Evolutionary conservation across 83 land plant genomes (phyloP), one percentile per base, ranked within the genome.

Genomic region (Picea abies): DNA sequence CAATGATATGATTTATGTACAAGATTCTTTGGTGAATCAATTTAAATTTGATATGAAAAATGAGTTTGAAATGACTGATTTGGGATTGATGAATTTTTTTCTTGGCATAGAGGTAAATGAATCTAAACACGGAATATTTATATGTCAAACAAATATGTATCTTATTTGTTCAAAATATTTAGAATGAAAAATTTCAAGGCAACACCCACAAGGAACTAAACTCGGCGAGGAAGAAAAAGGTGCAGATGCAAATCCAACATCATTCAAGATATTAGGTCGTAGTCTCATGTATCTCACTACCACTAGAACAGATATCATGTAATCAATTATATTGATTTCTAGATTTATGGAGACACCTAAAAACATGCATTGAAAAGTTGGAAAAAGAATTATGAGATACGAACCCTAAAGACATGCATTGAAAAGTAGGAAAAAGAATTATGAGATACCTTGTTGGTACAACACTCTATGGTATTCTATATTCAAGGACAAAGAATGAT

Each of bases 211-310:
- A 11, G 16, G 78, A 4, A 16, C 17, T 2, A 79, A 80, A 37
- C 17, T 80, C 0, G 12, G 35, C 3, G 58, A 64, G 26, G 64
- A 84, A 60, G 67, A 32, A 12, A 32, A 11, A 4, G 73, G 58
- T 16, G 15, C 2, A 15, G 4, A 25, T 14, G 32, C 70, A 9
- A 39, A 84, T 67, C n/a, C 26, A 17, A 68, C 62, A 3, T 19
- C 52, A 4, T 84, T 80, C 61, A 84, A 67, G 23, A 23, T 6
- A 16, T 66, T 80, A 1, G 82, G 80, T 37, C 82, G 82, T 0
- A 79, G 49, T 49, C 1, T 84, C 32, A 56, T 68, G 77, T 84
- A 80, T 20, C 61, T 80, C 12, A 79, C 63, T 11, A 25, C 10
- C 5, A 80, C 65, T 3, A 26, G 82, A 16, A 78, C 22, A 6